Conservation (phyloP, 345 rosid species). For the Salix brachista region DNA sequence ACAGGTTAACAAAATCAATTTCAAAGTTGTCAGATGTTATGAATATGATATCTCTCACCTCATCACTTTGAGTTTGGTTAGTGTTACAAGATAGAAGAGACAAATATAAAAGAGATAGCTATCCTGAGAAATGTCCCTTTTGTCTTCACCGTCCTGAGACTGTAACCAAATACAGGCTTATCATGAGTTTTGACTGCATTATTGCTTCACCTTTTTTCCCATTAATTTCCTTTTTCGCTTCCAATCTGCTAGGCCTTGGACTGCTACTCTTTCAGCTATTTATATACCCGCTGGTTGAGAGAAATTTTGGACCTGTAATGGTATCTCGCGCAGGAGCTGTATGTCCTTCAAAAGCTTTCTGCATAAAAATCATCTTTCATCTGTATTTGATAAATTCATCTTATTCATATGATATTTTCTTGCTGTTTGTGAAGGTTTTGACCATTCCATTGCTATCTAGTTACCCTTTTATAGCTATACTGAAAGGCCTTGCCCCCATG, state of each 20-base stretch:
- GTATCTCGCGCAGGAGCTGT: constrained; percentile 46
- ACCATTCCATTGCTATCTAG: constrained; percentile 37
- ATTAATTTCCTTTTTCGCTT: neutral
- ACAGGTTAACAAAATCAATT: neutral
- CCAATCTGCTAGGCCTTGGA: constrained; percentile 35
- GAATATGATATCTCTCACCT: neutral
- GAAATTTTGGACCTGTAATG: constrained; percentile 39
- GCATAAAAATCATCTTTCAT: neutral
- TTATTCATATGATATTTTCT: neutral
- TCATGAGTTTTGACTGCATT: neutral
- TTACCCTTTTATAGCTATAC: constrained; percentile 41
- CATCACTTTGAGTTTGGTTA: neutral
- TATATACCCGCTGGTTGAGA: constrained; percentile 43
- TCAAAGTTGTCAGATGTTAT: neutral
- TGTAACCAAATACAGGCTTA: neutral
- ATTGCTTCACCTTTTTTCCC: neutral
- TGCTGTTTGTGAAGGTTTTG: constrained; percentile 30
- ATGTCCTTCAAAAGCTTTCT: constrained; percentile 9
- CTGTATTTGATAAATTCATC: neutral
- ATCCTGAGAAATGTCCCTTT: too few species aligned
- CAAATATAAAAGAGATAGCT: too few species aligned
- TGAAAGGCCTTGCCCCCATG: constrained; percentile 30
- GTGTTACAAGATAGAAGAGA: neutral
- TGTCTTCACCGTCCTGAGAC: too few species aligned
- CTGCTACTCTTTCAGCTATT: constrained; percentile 46